These are phyloP conservation scores for Ichthyophthirius multifiliis DNA, from an alignment of 169 alveolate genomes.

Conservation along the genomic window DNA sequence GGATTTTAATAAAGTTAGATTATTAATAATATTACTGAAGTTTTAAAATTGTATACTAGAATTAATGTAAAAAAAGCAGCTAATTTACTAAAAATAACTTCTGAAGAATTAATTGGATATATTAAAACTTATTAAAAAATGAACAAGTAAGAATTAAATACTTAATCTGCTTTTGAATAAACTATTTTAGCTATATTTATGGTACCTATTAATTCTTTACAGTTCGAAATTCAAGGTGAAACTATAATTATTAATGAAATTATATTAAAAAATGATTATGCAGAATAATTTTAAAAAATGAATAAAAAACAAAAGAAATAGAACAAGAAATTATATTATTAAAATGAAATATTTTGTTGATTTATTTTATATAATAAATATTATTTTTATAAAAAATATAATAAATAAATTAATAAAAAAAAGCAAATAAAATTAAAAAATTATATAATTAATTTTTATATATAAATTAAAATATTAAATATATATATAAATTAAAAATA, in stretches of 20 bases:
- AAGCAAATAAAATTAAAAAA: no score
- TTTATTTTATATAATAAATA: no score
- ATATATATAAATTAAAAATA: no score
- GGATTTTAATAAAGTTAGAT: not conserved
- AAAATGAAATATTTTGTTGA: no score
- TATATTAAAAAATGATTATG: not conserved
- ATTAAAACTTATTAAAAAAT: not conserved
- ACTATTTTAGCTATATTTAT: not conserved
- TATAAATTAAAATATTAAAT: no score
- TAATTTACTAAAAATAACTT: not conserved
- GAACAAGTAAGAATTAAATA: not conserved
- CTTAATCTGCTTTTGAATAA: not conserved
- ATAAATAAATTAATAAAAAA: no score
- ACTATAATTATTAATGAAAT: not conserved
- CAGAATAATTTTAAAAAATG: not conserved
- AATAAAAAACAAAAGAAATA: slow-evolving; percentile 1
- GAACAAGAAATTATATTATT: no score
- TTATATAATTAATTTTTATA: no score
- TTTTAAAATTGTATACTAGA: not conserved
- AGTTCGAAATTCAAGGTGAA: not conserved
- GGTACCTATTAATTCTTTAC: not conserved
- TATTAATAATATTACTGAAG: not conserved
- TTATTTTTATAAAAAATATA: no score
- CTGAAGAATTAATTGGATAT: not conserved
- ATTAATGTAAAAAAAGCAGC: not conserved